Base-by-base conservation (phyloP, 1,139 yeast species). In the Geotrichum candidum region DNA sequence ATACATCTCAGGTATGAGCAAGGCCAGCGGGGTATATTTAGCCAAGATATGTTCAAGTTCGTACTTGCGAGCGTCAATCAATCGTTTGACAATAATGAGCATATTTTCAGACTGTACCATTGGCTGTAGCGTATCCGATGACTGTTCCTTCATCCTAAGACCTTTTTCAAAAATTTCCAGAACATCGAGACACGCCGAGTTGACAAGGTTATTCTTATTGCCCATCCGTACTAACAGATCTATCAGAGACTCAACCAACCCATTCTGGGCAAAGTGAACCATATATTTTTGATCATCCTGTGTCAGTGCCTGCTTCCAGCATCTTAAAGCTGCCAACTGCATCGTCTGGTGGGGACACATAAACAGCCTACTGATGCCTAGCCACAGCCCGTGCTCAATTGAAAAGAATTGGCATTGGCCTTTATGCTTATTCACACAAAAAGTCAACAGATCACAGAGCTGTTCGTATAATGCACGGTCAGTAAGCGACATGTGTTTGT, bases 111-210 rank as follows among this genome's bases (percentile, higher is more conserved):
- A 23, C 22, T 55, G 51, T 53, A 52, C 27, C 54, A 57, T 31
- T 29, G 29, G 22, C 58, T 33, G 38, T 11, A 45, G 13, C 35
- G 52, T 57, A 7, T 57, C 53, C 13, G 61, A 38, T 51, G 59
- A 22, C 27, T 55, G 51, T 48, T 51, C 27, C 54, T 57, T 31
- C 31, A 27, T 18, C 58, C 55, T 22, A 48, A 58, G 53, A n/a
- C 57, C 61, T 41, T 70, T 73, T 7, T 81, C 70, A 1, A 89
- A 73, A 2, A 80, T 73, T 66, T 84, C 87, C 59, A 90, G 76
- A 52, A 92, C 77, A 68, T 88, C 94, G 60, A 91, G 77, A 66
- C 95, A 83, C 2, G 95, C 81, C 0, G 97, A 90, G 69, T 85
- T 88, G 1, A 89, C 81, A 64, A 92, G 76, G 69, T 86, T 88